Percentiles rank a stretch among this genome's conserved stretches.
phyloP scores from a whole-genome alignment of 2,329 filamentous ascomycete species.

The Ilyonectria robusta region DNA sequence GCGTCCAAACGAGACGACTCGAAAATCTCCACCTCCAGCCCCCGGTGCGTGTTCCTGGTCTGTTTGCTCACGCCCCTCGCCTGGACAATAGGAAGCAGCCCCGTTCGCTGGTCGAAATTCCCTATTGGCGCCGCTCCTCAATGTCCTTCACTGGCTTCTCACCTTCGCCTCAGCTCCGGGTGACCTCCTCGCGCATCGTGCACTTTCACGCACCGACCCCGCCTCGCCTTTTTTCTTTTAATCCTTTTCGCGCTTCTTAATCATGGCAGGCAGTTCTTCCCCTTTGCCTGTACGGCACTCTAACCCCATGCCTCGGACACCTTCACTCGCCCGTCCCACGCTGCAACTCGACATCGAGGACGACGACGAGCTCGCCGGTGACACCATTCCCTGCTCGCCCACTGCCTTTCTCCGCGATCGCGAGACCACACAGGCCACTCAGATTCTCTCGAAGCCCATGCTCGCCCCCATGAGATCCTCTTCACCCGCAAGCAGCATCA shows the following conservation, averaged over 20 bases:
- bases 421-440: constrained; percentile 61
- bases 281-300: constrained; percentile 51
- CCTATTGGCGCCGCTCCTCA: constrained; percentile 6
- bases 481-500: constrained; percentile 60
- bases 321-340: constrained; percentile 44
- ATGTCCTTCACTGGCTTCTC: constrained; percentile 15
- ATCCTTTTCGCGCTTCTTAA: constrained; percentile 22
- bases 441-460: constrained; percentile 60
- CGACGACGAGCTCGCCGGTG: constrained; percentile 61
- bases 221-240: constrained; percentile 24
- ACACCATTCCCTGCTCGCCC: constrained; percentile 63
- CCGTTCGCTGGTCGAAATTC: constrained; percentile 17
- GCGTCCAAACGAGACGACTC: constrained; percentile 32
- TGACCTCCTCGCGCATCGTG: constrained; percentile 23
- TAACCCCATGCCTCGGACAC: constrained; percentile 47
- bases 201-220: constrained; percentile 30
- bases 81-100: constrained; percentile 8
- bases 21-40: constrained; percentile 37
- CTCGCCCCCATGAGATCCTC: constrained; percentile 54
- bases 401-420: constrained; percentile 52
- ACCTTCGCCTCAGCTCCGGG: constrained; percentile 35
- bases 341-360: constrained; percentile 54
- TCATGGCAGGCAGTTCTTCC: constrained; percentile 51
- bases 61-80: constrained; percentile 24
- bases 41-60: constrained; percentile 15